Evolutionary conservation across 768 basidiomycete species (phyloP).

Genomic region (Auricularia sp.): DNA sequence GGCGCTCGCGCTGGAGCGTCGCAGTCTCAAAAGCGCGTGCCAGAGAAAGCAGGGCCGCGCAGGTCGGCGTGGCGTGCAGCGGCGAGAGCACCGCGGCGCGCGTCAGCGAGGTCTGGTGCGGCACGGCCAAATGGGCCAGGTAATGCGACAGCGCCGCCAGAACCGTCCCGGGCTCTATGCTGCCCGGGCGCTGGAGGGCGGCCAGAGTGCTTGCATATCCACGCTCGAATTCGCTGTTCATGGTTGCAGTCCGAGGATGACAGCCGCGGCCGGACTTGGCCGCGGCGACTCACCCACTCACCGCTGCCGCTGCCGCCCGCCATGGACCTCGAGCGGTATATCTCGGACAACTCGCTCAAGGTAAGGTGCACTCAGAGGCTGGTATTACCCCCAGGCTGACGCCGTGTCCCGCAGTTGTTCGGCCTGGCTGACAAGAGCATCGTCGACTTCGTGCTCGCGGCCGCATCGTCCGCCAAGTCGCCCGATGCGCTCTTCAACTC

Average conservation of each 20-base stretch:
- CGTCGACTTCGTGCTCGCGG: conserved; percentile 79
- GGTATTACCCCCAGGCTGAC: conserved; percentile 4
- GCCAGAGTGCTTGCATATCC: conserved; percentile 36
- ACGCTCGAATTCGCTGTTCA: conserved; percentile 14
- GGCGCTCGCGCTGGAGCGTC: conserved; percentile 50
- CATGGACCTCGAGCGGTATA: conserved; percentile 8
- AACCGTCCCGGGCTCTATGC: conserved; percentile 37
- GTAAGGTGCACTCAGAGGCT: background rate
- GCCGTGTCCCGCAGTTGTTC: conserved; percentile 48
- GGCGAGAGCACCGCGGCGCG: conserved; percentile 48
- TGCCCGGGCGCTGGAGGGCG: conserved; percentile 37
- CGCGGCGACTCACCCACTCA: too few relatives aligned
- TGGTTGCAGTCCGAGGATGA: background rate
- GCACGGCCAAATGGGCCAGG: conserved; percentile 36
- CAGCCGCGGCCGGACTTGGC: too few relatives aligned
- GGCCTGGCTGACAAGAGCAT: conserved; percentile 76
- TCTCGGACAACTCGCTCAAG: conserved; percentile 8
- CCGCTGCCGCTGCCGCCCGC: background rate
- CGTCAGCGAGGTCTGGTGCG: conserved; percentile 39
- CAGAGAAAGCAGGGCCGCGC: conserved; percentile 24
- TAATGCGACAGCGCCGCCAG: conserved; percentile 51
- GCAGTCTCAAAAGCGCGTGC: conserved; percentile 41
- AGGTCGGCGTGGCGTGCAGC: conserved; percentile 12
- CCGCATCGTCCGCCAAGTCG: conserved; percentile 78
- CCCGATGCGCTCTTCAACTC: conserved; percentile 68